Percentiles rank a stretch among this genome's conserved stretches.
These are phyloP conservation scores for Xylaria digitata DNA, from an alignment of 2,329 filamentous ascomycete genomes.

Conservation along the genomic window DNA sequence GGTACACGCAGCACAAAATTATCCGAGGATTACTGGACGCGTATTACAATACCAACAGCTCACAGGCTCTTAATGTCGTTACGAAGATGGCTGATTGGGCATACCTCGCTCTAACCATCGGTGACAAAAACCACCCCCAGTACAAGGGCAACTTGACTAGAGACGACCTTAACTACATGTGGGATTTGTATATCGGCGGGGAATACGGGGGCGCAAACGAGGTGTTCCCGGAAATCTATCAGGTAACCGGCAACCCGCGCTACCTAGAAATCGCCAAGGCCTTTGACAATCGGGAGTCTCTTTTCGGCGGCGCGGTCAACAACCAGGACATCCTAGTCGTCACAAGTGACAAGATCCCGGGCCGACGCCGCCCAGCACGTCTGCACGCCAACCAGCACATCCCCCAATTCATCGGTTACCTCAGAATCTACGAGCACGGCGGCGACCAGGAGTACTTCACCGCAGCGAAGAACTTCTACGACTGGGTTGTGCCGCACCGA, in stretches of 20 bases:
- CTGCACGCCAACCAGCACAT: conserved; percentile 51
- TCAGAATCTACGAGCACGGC: conserved; percentile 49
- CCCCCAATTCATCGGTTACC: conserved; percentile 50
- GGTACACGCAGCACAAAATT: conserved; percentile 53
- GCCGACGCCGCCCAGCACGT: conserved; percentile 46
- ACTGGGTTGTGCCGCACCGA: conserved; percentile 50
- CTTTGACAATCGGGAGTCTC: conserved; percentile 50
- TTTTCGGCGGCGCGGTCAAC: conserved; percentile 48
- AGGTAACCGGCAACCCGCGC: conserved; percentile 46
- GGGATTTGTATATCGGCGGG: conserved; percentile 51
- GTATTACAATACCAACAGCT: conserved; percentile 52
- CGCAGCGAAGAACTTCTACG: conserved; percentile 51
- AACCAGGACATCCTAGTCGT: conserved; percentile 50
- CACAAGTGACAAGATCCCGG: conserved; percentile 45
- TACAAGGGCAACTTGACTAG: conserved; percentile 49
- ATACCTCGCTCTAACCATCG: conserved; percentile 49
- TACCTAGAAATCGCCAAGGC: conserved; percentile 49
- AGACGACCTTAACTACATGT: conserved; percentile 52
- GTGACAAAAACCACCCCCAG: conserved; percentile 50
- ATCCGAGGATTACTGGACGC: conserved; percentile 51
- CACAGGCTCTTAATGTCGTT: conserved; percentile 46
- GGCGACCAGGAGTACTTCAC: conserved; percentile 47
- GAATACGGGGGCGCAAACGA: conserved; percentile 51
- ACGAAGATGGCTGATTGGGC: conserved; percentile 51
- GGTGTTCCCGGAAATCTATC: conserved; percentile 50